Conservation (phyloP, 192 early-diverging fungal species). For the Backusella mclennaniae region DNA sequence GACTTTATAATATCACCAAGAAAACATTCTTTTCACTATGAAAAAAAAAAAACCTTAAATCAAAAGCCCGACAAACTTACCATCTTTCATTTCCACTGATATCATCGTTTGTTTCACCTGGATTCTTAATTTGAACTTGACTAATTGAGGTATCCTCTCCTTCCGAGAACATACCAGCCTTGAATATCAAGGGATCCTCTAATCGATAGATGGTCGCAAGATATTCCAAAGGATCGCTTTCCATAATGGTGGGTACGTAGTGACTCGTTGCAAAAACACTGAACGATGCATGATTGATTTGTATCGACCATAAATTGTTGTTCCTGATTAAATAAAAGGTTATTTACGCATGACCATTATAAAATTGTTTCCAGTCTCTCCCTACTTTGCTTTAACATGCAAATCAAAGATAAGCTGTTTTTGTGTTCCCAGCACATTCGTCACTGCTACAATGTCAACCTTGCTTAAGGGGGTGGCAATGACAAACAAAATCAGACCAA, state of each 20-base stretch:
- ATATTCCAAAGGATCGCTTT: neutral
- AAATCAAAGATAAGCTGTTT: constrained; percentile 16
- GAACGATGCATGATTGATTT: neutral
- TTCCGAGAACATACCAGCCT: neutral
- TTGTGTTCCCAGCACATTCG: constrained; percentile 11
- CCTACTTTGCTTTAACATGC: constrained; percentile 10
- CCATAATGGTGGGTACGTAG: neutral
- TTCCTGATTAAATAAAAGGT: neutral
- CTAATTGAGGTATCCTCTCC: neutral
- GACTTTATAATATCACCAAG: no score
- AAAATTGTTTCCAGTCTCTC: neutral
- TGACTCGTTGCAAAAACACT: constrained; percentile 14
- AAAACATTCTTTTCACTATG: neutral
- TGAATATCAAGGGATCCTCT: neutral
- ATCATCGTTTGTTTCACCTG: constrained; percentile 7
- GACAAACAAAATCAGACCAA: neutral
- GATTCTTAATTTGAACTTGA: constrained; percentile 10
- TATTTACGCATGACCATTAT: neutral
- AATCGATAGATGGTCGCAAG: neutral
- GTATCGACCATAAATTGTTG: neutral
- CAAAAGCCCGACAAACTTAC: neutral
- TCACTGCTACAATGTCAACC: neutral
- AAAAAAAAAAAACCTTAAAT: neutral
- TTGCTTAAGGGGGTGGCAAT: neutral
- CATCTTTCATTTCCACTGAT: constrained; percentile 10